Conservation (phyloP, 768 basidiomycete genomes). For the Auriculariales sp. region DNA sequence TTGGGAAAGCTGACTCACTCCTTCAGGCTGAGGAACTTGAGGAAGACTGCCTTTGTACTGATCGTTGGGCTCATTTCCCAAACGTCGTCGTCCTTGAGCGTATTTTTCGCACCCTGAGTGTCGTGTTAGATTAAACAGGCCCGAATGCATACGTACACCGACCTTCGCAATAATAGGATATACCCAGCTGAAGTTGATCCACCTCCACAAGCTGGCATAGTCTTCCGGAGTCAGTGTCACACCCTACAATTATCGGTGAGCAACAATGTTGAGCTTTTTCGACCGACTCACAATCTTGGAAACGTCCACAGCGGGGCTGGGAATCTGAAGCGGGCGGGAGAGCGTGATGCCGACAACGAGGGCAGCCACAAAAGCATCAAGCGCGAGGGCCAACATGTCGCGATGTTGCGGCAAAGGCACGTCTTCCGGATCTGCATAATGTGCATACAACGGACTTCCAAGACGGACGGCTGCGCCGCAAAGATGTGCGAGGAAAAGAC, state of each 20-base stretch:
- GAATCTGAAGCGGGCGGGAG: constrained; percentile 56
- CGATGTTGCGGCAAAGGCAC: constrained; percentile 26
- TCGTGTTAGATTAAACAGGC: not conserved
- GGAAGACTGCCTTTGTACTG: constrained; percentile 50
- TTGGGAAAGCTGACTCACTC: constrained; percentile 17
- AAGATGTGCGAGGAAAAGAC: constrained; percentile 38
- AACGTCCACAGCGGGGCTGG: constrained; percentile 33
- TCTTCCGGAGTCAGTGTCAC: constrained; percentile 53
- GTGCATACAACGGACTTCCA: constrained; percentile 39
- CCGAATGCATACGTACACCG: not conserved
- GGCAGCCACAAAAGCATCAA: constrained; percentile 29
- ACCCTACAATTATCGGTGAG: constrained; percentile 23
- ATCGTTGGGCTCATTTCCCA: constrained; percentile 56
- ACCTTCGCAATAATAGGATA: constrained; percentile 44
- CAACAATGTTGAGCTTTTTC: not conserved
- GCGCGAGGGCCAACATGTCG: constrained; percentile 11
- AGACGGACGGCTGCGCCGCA: constrained; percentile 31
- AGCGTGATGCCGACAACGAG: constrained; percentile 29
- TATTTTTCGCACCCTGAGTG: constrained; percentile 31
- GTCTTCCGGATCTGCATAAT: constrained; percentile 19
- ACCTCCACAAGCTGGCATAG: constrained; percentile 55
- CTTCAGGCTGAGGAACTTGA: constrained; percentile 25
- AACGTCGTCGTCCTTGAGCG: constrained; percentile 56
- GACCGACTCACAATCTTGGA: constrained; percentile 44
- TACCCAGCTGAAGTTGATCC: constrained; percentile 63